Percentiles rank a stretch among this genome's conserved stretches.
Evolutionary conservation across 1,284 basidiomycete genomes (phyloP).

Genomic region (Tausonia pullulans): DNA sequence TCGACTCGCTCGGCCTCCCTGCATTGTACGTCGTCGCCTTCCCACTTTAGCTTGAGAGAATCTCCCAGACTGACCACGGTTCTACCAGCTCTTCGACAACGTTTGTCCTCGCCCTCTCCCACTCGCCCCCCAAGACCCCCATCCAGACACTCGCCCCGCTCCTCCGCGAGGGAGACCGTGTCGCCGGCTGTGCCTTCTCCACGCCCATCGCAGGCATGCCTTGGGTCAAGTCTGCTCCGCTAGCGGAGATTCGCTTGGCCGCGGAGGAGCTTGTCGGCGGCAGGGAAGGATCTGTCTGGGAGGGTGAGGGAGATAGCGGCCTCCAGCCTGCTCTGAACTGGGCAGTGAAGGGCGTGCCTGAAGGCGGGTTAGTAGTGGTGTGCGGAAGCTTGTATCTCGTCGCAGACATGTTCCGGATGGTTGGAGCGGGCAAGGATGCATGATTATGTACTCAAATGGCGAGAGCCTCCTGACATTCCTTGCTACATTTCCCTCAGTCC

Average conservation of each 20-base stretch:
- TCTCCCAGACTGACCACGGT: not conserved
- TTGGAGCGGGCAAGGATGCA: not conserved
- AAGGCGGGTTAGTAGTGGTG: constrained; percentile 44
- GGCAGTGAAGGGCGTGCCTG: constrained; percentile 19
- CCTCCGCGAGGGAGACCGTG: constrained; percentile 38
- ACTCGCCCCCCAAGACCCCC: constrained; percentile 69
- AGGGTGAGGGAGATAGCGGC: constrained; percentile 17
- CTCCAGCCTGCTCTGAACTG: constrained; percentile 22
- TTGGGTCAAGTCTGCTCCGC: constrained; percentile 61
- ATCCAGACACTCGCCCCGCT: constrained; percentile 56
- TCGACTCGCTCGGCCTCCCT: constrained; percentile 42
- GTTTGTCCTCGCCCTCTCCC: constrained; percentile 64
- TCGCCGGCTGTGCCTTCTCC: constrained; percentile 51
- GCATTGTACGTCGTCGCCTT: constrained; percentile 19
- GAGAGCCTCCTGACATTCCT: too few relatives aligned
- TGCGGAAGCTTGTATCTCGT: constrained; percentile 87
- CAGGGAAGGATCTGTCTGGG: constrained; percentile 16
- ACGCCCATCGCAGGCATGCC: constrained; percentile 78
- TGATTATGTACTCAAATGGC: too few relatives aligned
- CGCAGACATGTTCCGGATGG: constrained; percentile 68
- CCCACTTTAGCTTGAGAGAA: constrained; percentile 20
- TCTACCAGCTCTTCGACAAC: constrained; percentile 29
- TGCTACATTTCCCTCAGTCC: too few relatives aligned
- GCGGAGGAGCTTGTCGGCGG: constrained; percentile 35
- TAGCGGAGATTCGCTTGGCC: constrained; percentile 40